These are phyloP conservation scores for Solanum etuberosum DNA, from an alignment of 257 asterid genomes.

Conservation along the genomic window DNA sequence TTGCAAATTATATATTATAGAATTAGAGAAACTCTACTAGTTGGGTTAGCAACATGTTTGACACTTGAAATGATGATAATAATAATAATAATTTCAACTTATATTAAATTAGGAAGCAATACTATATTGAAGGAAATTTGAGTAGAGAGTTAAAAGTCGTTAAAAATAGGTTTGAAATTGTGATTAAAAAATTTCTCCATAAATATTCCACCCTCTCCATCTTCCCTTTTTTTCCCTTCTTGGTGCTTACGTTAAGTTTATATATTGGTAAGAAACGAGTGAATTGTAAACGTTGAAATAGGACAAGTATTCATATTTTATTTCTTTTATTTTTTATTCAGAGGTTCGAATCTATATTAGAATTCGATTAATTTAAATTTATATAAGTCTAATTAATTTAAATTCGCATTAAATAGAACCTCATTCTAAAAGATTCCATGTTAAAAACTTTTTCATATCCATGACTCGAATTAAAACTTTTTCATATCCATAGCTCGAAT, in stretches of 20 bases:
- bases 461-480: too few relatives aligned
- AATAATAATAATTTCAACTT: neutral
- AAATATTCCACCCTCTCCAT: neutral
- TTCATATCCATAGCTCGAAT: neutral
- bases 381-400: too few relatives aligned
- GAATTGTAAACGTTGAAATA: neutral
- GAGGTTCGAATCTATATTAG: too few relatives aligned
- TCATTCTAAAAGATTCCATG: accelerated
- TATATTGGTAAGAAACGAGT: neutral
- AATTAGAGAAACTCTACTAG: neutral
- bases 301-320: neutral
- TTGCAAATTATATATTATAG: neutral
- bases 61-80: neutral
- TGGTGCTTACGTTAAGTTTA: neutral
- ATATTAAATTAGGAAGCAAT: neutral
- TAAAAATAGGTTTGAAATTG: neutral
- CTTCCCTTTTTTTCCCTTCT: neutral
- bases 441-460: too few relatives aligned
- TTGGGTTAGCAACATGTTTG: neutral
- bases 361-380: too few relatives aligned
- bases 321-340: neutral
- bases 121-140: neutral
- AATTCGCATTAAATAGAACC: accelerated
- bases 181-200: neutral
- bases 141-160: neutral